Conservation (phyloP, 129 eudicot genomes). For the Helichrysum umbraculigerum region DNA sequence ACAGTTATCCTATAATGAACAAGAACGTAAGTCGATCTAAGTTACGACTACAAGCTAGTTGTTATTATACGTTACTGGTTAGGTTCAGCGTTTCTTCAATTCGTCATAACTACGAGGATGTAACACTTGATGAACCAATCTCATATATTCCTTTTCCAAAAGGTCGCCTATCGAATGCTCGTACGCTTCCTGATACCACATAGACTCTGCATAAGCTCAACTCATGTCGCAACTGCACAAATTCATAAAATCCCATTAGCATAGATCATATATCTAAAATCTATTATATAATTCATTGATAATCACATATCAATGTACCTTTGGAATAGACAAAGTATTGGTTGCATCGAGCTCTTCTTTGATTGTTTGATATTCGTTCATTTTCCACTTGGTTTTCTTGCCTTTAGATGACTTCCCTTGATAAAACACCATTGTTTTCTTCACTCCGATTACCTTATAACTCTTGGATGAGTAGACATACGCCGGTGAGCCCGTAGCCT, state of each 20-base stretch:
- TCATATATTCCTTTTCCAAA: not conserved
- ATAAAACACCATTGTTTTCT: conserved; percentile 82
- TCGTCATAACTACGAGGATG: not conserved
- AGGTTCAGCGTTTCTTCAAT: too few relatives aligned
- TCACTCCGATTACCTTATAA: conserved; percentile 56
- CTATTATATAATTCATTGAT: too few relatives aligned
- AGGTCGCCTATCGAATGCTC: conserved; percentile 50
- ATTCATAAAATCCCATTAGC: conserved; percentile 1
- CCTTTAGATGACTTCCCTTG: conserved; percentile 67
- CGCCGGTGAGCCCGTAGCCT: conserved; percentile 76
- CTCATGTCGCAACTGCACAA: conserved; percentile 63
- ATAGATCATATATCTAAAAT: too few relatives aligned
- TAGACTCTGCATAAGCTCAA: conserved; percentile 67
- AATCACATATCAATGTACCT: conserved; percentile 30
- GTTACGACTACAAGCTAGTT: too few relatives aligned
- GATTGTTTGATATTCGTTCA: conserved; percentile 76
- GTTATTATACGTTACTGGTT: not conserved
- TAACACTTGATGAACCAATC: not conserved
- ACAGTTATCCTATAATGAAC: not conserved
- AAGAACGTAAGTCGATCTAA: too few relatives aligned
- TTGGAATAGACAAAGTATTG: conserved; percentile 34
- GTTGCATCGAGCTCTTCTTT: conserved; percentile 28
- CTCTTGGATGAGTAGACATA: conserved; percentile 58
- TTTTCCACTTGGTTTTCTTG: conserved; percentile 74
- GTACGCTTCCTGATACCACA: conserved; percentile 52